These are phyloP conservation scores for Aspergillus tamarii DNA, from an alignment of 2,329 filamentous ascomycete species.

Conservation along the genomic window DNA sequence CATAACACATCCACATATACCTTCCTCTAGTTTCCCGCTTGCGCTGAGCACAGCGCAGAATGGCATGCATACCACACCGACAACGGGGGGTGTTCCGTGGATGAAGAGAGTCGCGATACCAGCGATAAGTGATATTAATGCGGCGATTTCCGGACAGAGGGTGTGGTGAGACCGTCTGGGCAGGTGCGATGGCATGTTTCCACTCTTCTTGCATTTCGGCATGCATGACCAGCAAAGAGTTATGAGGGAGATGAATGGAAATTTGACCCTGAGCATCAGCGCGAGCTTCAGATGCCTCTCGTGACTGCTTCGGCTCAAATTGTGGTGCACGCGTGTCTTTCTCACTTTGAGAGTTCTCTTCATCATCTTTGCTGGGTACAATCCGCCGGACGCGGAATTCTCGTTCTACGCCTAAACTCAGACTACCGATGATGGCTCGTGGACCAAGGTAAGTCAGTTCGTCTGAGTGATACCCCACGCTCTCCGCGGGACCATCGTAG, in stretches of 20 bases:
- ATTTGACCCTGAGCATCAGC: constrained; percentile 80
- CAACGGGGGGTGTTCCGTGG: constrained; percentile 79
- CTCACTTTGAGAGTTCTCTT: constrained; percentile 28
- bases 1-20: constrained; percentile 96
- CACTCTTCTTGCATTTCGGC: constrained; percentile 97
- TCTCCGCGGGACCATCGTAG: constrained; percentile 79
- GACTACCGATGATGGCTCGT: constrained; percentile 81
- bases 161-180: constrained; percentile 78
- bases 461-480: constrained; percentile 89
- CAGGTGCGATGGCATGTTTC: constrained; percentile 85
- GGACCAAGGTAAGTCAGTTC: constrained; percentile 93
- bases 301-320: constrained; percentile 3
- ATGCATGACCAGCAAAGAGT: constrained; percentile 92
- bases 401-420: constrained; percentile 88
- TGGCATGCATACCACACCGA: constrained; percentile 68
- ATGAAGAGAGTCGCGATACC: constrained; percentile 77
- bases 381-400: constrained; percentile 87
- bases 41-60: constrained; percentile 77
- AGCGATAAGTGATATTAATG: constrained; percentile 92
- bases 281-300: constrained; percentile 21
- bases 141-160: constrained; percentile 76
- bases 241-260: constrained; percentile 90
- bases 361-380: constrained; percentile 51
- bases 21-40: constrained; percentile 74
- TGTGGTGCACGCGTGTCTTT: constrained; percentile 20